Base-by-base conservation (phyloP, 768 basidiomycete species). In the Suillus discolor region DNA sequence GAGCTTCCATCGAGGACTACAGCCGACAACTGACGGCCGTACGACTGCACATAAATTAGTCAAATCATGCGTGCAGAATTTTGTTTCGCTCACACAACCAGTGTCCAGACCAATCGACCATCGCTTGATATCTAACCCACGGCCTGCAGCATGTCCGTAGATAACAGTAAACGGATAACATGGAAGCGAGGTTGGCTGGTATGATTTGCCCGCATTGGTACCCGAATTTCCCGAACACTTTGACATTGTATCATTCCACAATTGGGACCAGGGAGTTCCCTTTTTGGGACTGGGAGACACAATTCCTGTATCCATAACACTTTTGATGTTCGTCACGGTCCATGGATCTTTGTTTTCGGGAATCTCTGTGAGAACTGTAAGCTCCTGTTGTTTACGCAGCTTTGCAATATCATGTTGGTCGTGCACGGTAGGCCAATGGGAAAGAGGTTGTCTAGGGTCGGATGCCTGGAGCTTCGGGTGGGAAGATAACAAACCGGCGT, bases 21-120 rank as follows among this genome's bases (percentile, higher is more conserved):
- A 4, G 92, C 90, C 6, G 90, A 87, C 60, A 95, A 74, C 45
- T 79, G 78, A 47, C 84, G 80, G 8, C 86, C 84, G 71, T 93
- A 90, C 51, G 87, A 80, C 83, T 87, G 38, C 44, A 62, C 20
- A 28, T 42, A 20, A 53, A 34, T 65, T 38, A 57, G 11, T 47
- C 63, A 63, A 44, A 70, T 66, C 16, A 65, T 61, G 55, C 23
- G 28, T 55, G 36, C 28, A n/a, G 9, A 34, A 20, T 55, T 44
- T 34, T 12, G 23, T 45, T 61, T 57, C 51, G 80, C 89, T 74
- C 74, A 94, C 92, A 72, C 95, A 97, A 13, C 93, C 96, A 0
- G 91, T 84, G 74, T 99, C 96, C 42, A 97, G 77, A 2, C 96
- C 96, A 67, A 95, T 80, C 3, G 89, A 87, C 90, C 91, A 97